These are phyloP conservation scores for Areca catechu DNA, from an alignment of 176 grass and related monocot genomes.

Conservation along the genomic window DNA sequence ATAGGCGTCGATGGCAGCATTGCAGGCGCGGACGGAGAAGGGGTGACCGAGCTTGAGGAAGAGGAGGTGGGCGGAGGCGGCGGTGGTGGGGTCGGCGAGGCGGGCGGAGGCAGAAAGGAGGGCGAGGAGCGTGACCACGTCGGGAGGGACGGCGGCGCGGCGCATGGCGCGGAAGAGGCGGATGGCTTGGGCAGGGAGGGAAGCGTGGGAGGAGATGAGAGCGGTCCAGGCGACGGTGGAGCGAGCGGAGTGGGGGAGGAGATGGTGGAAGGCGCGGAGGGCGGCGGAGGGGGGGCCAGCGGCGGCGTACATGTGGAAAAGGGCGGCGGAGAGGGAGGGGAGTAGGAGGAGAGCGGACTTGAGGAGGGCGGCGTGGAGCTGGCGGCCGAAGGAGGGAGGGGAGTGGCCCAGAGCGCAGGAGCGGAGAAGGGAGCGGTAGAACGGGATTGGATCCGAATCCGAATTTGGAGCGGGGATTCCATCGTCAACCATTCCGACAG, in stretches of 20 bases:
- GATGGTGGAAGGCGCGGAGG: slow-evolving; percentile 13
- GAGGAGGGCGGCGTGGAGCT: no score
- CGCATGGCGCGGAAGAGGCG: slow-evolving; percentile 25
- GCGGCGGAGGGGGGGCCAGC: slow-evolving; percentile 29
- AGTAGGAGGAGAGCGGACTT: no score
- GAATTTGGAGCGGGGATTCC: no score
- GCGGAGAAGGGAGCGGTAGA: no score
- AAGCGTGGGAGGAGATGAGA: slow-evolving; percentile 17
- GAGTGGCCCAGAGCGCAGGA: no score
- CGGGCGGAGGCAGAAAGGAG: slow-evolving; percentile 23
- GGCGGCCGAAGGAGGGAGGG: no score
- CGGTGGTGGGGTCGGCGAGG: slow-evolving; percentile 16
- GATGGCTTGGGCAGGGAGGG: slow-evolving; percentile 9
- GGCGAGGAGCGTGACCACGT: slow-evolving; percentile 20
- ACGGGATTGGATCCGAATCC: no score
- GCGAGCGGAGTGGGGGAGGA: background rate
- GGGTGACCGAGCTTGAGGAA: slow-evolving; percentile 29
- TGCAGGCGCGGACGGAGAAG: slow-evolving; percentile 15
- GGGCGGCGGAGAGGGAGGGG: slow-evolving; percentile 24
- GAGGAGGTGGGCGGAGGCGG: slow-evolving; percentile 21
- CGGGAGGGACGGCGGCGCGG: slow-evolving; percentile 13
- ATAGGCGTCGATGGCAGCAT: slow-evolving; percentile 22
- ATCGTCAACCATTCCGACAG: no score
- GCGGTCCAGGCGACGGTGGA: slow-evolving; percentile 24
- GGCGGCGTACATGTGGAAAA: slow-evolving; percentile 43